Evolutionary conservation across 2,329 filamentous ascomycete species (phyloP).

Genomic region (Phyllosticta paracitricarpa): DNA sequence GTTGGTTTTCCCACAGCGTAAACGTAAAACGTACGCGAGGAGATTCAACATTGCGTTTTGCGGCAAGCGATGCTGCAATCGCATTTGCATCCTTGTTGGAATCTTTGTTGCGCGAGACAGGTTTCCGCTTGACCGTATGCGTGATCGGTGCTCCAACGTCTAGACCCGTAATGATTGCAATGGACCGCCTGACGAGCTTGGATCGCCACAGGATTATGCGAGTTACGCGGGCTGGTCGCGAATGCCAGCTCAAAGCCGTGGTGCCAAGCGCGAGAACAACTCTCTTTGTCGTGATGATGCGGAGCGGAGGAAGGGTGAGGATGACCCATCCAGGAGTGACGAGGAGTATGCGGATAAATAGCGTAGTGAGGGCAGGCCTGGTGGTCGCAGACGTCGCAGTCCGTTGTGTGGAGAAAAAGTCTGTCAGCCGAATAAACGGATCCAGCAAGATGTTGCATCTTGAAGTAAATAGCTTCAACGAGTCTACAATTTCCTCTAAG

Average conservation of each 20-base stretch:
- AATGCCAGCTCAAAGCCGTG: conserved; percentile 82
- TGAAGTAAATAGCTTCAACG: conserved; percentile 78
- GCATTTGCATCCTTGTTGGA: conserved; percentile 37
- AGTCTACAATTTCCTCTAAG: conserved; percentile 93
- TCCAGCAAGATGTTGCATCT: conserved; percentile 88
- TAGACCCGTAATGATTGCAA: conserved; percentile 69
- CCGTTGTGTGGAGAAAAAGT: conserved; percentile 84
- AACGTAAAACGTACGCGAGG: conserved; percentile 93
- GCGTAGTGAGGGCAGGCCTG: conserved; percentile 73
- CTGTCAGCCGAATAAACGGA: conserved; percentile 77
- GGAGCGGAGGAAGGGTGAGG: conserved; percentile 70
- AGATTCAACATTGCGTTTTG: conserved; percentile 37
- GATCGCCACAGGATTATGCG: conserved; percentile 88
- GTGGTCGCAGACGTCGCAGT: conserved; percentile 89
- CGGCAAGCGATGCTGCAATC: conserved; percentile 35
- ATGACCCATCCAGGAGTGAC: conserved; percentile 82
- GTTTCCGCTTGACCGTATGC: conserved; percentile 17
- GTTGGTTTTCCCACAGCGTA: conserved; percentile 91
- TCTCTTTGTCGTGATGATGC: conserved; percentile 76
- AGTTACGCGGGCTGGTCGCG: conserved; percentile 71
- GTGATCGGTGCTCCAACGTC: conserved; percentile 46
- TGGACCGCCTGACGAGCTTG: conserved; percentile 57
- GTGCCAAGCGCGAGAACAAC: conserved; percentile 82
- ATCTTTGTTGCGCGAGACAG: conserved; percentile 15
- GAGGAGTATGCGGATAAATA: conserved; percentile 81